These are phyloP conservation scores for Pyricularia pennisetigena DNA, from an alignment of 2,329 filamentous ascomycete species.

Conservation along the genomic window DNA sequence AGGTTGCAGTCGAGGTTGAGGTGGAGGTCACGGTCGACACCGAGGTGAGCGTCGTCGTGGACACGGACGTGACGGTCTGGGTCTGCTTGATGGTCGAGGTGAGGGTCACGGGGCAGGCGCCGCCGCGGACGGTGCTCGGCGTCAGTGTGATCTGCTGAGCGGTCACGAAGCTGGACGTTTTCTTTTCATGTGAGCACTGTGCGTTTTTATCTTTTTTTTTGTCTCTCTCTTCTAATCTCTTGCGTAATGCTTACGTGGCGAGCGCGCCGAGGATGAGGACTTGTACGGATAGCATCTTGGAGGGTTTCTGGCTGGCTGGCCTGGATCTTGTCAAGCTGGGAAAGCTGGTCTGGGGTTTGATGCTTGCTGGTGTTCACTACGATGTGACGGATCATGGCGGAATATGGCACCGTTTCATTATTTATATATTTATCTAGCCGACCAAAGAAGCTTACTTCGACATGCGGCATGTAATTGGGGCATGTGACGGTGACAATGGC, in stretches of 20 bases:
- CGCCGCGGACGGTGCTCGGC: constrained; percentile 4
- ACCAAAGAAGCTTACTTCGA: background rate
- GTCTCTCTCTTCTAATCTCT: background rate
- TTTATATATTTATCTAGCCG: background rate
- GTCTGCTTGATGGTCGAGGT: background rate
- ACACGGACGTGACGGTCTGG: background rate
- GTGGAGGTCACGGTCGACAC: constrained; percentile 4
- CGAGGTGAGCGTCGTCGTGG: constrained; percentile 2
- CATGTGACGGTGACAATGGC: background rate
- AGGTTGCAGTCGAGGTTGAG: constrained; percentile 2
- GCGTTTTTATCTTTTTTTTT: background rate
- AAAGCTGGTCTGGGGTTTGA: background rate
- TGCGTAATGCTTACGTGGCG: background rate
- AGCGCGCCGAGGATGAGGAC: background rate
- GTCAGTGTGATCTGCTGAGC: constrained; percentile 5
- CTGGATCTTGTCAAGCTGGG: background rate
- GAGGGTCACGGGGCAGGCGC: background rate
- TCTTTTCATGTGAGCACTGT: background rate
- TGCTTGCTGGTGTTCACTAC: background rate
- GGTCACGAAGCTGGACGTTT: background rate
- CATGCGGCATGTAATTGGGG: background rate
- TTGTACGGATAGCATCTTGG: background rate
- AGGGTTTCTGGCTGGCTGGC: too few species aligned
- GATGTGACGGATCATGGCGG: background rate
- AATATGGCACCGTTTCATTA: background rate